Percentiles rank a stretch among this genome's conserved stretches.
phyloP scores from a whole-genome alignment of 768 basidiomycete species.

The Leccinum olivaceopallidum region DNA sequence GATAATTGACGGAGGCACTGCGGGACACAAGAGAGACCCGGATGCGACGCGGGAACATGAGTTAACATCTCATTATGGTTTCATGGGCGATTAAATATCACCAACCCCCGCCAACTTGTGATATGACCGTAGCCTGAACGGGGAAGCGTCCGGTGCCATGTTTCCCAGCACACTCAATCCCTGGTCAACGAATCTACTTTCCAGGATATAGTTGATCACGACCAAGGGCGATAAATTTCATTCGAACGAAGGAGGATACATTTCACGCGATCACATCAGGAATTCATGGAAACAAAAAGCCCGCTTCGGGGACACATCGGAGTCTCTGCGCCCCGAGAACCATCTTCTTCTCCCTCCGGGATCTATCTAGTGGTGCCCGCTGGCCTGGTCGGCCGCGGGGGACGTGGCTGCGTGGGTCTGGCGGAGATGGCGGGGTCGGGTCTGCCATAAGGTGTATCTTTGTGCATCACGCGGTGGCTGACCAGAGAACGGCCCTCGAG shows the following conservation, averaged over 20 bases:
- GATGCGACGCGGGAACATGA: too few relatives aligned
- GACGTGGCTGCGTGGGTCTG: constrained; percentile 6
- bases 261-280: neutral
- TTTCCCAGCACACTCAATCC: neutral
- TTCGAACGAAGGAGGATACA: neutral
- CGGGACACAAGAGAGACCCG: neutral
- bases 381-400: constrained; percentile 3
- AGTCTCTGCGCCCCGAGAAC: neutral
- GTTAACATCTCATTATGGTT: neutral
- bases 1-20: neutral
- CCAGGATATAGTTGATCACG: neutral
- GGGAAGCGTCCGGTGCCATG: neutral
- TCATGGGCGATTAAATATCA: neutral
- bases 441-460: constrained; percentile 8
- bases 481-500: neutral
- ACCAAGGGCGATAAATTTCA: neutral
- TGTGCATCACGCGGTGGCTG: neutral
- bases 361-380: neutral
- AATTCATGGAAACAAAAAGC: neutral
- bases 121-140: neutral
- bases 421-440: neutral
- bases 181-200: neutral
- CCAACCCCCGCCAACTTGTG: neutral
- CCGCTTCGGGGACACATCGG: neutral
- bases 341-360: neutral